phyloP scores from a whole-genome alignment of 768 basidiomycete genomes.

The Holtermannia corniformis region DNA sequence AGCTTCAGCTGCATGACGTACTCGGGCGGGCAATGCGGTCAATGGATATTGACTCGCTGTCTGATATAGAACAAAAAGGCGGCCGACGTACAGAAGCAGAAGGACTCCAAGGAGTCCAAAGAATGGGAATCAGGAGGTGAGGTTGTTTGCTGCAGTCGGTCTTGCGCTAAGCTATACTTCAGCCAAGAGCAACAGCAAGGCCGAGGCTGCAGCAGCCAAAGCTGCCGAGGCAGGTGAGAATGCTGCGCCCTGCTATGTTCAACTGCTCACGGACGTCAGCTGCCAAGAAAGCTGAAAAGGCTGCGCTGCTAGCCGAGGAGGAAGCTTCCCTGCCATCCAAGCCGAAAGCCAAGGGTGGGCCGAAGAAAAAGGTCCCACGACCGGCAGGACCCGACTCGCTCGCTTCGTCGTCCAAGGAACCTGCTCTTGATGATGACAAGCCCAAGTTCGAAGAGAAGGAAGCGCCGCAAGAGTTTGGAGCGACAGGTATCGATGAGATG shows the following conservation, averaged over 20 bases:
- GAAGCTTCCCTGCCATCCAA: conserved; percentile 54
- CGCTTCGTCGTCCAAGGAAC: conserved; percentile 2
- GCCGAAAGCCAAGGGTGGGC: conserved; percentile 49
- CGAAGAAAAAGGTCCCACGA: conserved; percentile 45
- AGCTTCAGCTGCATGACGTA: background rate
- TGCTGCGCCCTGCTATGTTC: background rate
- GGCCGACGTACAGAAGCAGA: conserved; percentile 21
- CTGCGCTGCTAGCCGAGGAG: conserved; percentile 77
- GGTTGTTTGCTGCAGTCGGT: conserved; percentile 34
- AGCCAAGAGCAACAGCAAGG: conserved; percentile 33
- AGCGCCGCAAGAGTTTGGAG: conserved; percentile 60
- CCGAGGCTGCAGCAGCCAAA: conserved; percentile 34
- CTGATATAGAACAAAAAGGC: conserved; percentile 27
- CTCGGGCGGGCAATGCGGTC: background rate
- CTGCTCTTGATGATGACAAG: conserved; percentile 43
- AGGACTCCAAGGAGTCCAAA: conserved; percentile 36
- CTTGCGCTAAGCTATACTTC: background rate
- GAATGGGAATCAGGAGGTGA: conserved; percentile 61
- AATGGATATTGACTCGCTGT: background rate
- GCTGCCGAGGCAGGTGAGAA: conserved; percentile 33
- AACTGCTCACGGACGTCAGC: conserved; percentile 33
- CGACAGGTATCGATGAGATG: conserved; percentile 84
- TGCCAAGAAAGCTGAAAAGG: conserved; percentile 80
- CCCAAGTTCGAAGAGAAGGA: conserved; percentile 28
- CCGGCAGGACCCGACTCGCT: conserved; percentile 79